A percentile compares a stretch with the other conserved stretches of the same genome.
phyloP scores from a whole-genome alignment of 352 stramenopile species.

The Thraustochytrium sp. region DNA sequence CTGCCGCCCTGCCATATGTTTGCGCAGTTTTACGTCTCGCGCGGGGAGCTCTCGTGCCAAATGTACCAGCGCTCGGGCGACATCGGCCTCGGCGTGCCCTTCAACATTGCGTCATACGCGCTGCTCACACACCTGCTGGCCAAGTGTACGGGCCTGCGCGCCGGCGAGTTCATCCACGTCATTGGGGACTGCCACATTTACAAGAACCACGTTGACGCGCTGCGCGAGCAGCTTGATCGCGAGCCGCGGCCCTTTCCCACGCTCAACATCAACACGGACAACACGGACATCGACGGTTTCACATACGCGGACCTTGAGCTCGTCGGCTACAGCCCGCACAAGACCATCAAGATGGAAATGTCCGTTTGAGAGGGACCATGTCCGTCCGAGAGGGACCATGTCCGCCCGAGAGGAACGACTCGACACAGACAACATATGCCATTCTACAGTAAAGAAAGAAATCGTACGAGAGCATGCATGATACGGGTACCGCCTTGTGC shows the following conservation, averaged over 20 bases:
- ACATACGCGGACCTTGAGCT: slow-evolving; percentile 91
- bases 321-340: slow-evolving; percentile 88
- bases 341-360: slow-evolving; percentile 99
- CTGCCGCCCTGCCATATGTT: slow-evolving; percentile 99
- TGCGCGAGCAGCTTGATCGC: slow-evolving; percentile 88
- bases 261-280: slow-evolving; percentile 61
- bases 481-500: no score
- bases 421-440: neutral
- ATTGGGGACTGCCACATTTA: slow-evolving; percentile 99
- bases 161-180: slow-evolving; percentile 96
- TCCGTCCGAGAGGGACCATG: no score
- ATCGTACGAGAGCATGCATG: no score
- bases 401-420: no score
- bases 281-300: slow-evolving; percentile 89
- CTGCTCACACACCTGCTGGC: slow-evolving; percentile 93
- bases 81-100: slow-evolving; percentile 98
- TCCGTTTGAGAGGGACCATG: slow-evolving; percentile 64
- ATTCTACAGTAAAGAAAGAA: neutral
- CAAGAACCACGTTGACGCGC: slow-evolving; percentile 94
- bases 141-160: slow-evolving; percentile 78
- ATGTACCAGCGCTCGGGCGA: slow-evolving; percentile 99
- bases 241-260: slow-evolving; percentile 84
- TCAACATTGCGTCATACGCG: slow-evolving; percentile 99
- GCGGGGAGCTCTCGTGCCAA: slow-evolving; percentile 75
- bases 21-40: slow-evolving; percentile 76